Conservation (phyloP, 2,329 filamentous ascomycete species). For the Talaromyces rugulosus region DNA sequence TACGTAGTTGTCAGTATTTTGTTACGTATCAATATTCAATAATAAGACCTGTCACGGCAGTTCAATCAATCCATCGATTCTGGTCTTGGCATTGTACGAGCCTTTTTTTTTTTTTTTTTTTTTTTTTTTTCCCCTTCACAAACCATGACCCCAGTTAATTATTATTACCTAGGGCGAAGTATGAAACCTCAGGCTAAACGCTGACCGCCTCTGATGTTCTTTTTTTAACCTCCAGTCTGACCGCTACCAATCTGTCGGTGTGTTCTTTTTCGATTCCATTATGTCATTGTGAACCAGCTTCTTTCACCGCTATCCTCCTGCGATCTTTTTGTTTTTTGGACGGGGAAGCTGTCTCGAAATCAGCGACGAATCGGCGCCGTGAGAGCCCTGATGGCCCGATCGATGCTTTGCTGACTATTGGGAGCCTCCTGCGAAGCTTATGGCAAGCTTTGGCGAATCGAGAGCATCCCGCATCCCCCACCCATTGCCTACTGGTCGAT, state of each 20-base stretch:
- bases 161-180: background rate
- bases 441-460: conserved; percentile 1
- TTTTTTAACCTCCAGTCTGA: background rate
- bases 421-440: background rate
- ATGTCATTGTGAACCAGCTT: background rate
- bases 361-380: background rate
- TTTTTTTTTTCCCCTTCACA: background rate
- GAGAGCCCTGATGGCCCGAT: background rate
- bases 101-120: background rate
- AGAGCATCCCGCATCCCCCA: background rate
- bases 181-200: background rate
- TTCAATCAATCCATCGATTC: background rate
- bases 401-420: background rate
- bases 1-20: background rate
- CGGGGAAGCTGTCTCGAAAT: background rate
- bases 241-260: background rate
- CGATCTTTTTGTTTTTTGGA: background rate
- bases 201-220: background rate
- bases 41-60: background rate
- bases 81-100: background rate
- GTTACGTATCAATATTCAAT: background rate
- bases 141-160: background rate
- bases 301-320: background rate
- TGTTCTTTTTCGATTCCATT: background rate
- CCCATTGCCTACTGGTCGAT: background rate